Evolutionary conservation across 2,329 filamentous ascomycete genomes (phyloP).

Genomic region (Fusarium buharicum): DNA sequence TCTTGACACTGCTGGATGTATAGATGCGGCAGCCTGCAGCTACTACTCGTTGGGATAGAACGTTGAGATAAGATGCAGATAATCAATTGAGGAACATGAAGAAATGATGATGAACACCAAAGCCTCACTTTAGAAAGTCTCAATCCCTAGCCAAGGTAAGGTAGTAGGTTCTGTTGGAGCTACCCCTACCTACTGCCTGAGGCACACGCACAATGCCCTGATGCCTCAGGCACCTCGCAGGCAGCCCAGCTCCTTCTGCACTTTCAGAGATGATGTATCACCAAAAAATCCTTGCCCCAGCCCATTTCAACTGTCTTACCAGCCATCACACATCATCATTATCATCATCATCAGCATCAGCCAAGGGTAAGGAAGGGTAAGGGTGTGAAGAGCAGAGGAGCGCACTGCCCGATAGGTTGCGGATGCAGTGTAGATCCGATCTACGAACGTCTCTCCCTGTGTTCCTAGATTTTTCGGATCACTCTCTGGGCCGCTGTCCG

Average conservation of each 20-base stretch:
- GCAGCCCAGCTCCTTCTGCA: background rate
- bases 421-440: constrained; percentile 11
- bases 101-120: constrained; percentile 2
- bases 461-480: constrained; percentile 34
- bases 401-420: background rate
- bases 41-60: background rate
- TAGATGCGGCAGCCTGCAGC: no score
- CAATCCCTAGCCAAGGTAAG: no score
- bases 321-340: constrained; percentile 1
- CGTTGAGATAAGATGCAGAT: background rate
- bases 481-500: constrained; percentile 30
- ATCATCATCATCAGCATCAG: background rate
- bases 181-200: background rate
- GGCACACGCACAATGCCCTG: background rate
- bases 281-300: constrained; percentile 5
- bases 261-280: constrained; percentile 23
- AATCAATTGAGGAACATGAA: background rate
- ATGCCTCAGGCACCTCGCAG: background rate
- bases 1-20: background rate
- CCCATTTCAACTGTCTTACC: constrained; percentile 35
- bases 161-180: no score
- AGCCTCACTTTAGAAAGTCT: no score
- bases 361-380: background rate
- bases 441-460: constrained; percentile 22
- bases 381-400: constrained; percentile 8